Evolutionary conservation across 805 yeast genomes (phyloP), one percentile per base, ranked within the genome.

Genomic region (Suhomyces sp.): DNA sequence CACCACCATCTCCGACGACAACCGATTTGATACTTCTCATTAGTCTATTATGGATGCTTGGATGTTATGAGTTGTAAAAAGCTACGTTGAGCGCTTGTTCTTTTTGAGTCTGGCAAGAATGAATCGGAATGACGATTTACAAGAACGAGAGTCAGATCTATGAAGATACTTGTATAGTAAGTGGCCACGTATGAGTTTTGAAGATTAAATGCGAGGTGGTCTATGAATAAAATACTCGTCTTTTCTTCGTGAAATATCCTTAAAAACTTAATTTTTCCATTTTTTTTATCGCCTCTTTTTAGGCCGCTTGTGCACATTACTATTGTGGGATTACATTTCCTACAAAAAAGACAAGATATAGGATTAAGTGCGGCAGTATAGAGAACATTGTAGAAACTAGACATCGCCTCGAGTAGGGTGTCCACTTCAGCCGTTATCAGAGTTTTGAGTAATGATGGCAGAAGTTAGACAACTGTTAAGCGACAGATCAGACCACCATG

Each of bases 1-100:
- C 97, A 50, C 96, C 96, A 71, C 93, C 97, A 65, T 91, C 97
- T 58, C 97, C 97, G 40, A 91, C 92, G 49, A 91, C 96, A 40
- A 91, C 97, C 62, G 96, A 89, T 68, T 91, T 91, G 62, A 91
- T 86, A 56, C 90, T 84, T 77, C 90, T 86, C 96, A 89, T 87
- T 39, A 17, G 21, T 21, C 13, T 17, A 17, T 22, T 17, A 19
- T 37, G 41, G 10, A 19, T 37, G 19, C 20, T 35, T 15, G 20
- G 40, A 35, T 35, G 41, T 22, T 37, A 37, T 37, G n/a, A 9
- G 13, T 17, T 17, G n/a, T n/a, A n/a, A n/a, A 37, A 17, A 17
- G 40, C 40, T 35, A 35, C 20, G 12, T 19, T 33, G 20, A 35
- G n/a, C 3, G 40, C 20, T 17, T 8, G 12, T 15, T 17, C 3